phyloP scores from a whole-genome alignment of 257 asterid genomes.

The Lycium barbarum region DNA sequence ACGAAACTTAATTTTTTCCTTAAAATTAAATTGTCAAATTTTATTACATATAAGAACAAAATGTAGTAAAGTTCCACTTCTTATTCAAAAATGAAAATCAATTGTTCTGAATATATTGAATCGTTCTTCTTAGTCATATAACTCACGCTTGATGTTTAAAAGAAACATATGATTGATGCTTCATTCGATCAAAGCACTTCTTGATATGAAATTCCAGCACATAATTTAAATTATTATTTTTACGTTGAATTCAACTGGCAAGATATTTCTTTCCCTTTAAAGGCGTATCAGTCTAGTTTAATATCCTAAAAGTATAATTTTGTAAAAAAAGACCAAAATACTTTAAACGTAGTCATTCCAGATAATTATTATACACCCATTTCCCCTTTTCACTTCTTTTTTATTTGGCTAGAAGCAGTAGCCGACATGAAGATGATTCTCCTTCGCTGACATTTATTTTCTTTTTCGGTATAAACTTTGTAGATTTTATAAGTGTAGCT shows the following conservation, averaged over 20 bases:
- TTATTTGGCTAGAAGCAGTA: no score
- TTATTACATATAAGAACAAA: not conserved
- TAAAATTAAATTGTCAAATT: no score
- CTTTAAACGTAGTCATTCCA: not conserved
- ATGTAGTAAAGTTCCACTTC: not conserved
- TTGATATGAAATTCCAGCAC: not conserved
- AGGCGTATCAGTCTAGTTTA: not conserved
- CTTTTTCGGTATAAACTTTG: no score
- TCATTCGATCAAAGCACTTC: not conserved
- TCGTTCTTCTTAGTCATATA: not conserved
- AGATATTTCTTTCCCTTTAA: not conserved
- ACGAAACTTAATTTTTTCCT: not conserved
- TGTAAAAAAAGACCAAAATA: not conserved
- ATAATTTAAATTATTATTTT: not conserved
- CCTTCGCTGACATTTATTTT: no score
- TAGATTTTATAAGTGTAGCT: no score
- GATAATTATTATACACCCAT: no score
- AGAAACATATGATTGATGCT: not conserved
- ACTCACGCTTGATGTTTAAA: not conserved
- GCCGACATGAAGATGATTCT: no score
- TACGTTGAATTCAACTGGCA: not conserved
- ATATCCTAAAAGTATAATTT: not conserved
- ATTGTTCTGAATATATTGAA: not conserved
- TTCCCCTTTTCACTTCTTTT: no score
- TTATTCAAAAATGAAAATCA: not conserved